Evolutionary conservation across 2,329 filamentous ascomycete genomes (phyloP).

Genomic region (Diplodia scrobiculata): DNA sequence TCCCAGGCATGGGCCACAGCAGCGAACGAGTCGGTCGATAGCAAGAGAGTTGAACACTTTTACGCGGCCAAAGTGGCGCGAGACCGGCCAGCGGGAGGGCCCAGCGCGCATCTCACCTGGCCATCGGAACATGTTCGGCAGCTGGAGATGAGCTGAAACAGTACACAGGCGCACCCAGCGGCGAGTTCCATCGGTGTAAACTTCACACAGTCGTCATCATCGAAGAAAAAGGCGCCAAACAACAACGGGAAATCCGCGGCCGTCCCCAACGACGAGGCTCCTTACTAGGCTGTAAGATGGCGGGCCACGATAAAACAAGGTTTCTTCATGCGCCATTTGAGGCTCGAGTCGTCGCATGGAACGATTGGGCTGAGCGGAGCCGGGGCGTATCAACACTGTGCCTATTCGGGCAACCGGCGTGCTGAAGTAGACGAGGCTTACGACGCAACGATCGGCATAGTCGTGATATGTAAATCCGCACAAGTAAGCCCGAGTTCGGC

Average conservation of each 20-base stretch:
- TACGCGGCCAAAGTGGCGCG: constrained; percentile 8
- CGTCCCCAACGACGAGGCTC: too few species aligned
- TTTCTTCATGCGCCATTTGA: background rate
- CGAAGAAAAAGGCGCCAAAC: background rate
- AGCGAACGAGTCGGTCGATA: background rate
- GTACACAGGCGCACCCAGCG: background rate
- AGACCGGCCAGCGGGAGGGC: background rate
- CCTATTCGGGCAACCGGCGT: background rate
- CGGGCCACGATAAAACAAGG: background rate
- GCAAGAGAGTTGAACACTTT: background rate
- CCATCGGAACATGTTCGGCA: background rate
- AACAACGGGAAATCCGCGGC: background rate
- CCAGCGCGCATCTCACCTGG: constrained; percentile 4
- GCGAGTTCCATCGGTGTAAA: background rate
- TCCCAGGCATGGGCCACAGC: background rate
- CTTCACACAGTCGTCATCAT: background rate
- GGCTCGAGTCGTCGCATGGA: background rate
- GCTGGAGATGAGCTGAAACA: background rate
- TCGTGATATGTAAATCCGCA: background rate
- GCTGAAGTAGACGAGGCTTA: constrained; percentile 22
- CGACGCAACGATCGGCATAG: constrained; percentile 18
- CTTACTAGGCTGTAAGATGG: background rate
- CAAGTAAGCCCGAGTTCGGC: background rate
- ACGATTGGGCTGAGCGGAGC: constrained; percentile 8
- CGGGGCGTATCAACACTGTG: background rate